These are phyloP conservation scores for Murraya koenigii DNA, from an alignment of 345 rosid species.

Conservation along the genomic window DNA sequence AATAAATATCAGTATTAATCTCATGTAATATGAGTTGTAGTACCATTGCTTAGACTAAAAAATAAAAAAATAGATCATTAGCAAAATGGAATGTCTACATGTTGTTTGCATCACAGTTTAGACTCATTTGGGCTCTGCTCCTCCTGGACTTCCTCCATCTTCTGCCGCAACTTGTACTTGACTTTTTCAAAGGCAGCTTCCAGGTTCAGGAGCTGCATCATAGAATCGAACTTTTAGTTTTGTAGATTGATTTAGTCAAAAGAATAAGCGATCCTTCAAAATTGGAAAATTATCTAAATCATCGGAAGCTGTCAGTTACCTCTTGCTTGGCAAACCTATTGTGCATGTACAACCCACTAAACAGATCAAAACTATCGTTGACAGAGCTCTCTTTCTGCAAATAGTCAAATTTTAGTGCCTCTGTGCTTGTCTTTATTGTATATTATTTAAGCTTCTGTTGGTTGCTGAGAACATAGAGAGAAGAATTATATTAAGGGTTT, in stretches of 20 bases:
- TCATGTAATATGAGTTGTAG: no score
- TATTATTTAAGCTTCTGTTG: not conserved
- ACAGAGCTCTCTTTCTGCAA: constrained; percentile 39
- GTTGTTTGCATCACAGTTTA: not conserved
- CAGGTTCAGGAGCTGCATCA: constrained; percentile 47
- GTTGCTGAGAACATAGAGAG: not conserved
- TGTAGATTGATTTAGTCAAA: not conserved
- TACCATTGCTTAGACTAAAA: not conserved
- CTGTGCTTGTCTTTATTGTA: not conserved
- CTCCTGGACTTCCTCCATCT: not conserved
- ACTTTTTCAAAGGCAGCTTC: constrained; percentile 34
- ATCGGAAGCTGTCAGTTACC: constrained; percentile 23
- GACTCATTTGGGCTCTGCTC: constrained; percentile 20
- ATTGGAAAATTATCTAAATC: not conserved
- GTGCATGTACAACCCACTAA: constrained; percentile 42
- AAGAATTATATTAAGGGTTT: not conserved
- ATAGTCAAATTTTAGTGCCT: not conserved
- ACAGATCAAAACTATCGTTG: constrained; percentile 45
- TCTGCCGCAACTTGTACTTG: constrained; percentile 36
- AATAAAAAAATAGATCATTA: not conserved
- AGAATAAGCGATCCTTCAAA: not conserved
- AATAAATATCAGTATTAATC: no score
- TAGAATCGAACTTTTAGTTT: not conserved
- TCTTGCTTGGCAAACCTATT: constrained; percentile 52
- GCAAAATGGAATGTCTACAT: not conserved